Evolutionary conservation across 192 early-diverging fungal species (phyloP).

Genomic region (Allomyces macrogynus): DNA sequence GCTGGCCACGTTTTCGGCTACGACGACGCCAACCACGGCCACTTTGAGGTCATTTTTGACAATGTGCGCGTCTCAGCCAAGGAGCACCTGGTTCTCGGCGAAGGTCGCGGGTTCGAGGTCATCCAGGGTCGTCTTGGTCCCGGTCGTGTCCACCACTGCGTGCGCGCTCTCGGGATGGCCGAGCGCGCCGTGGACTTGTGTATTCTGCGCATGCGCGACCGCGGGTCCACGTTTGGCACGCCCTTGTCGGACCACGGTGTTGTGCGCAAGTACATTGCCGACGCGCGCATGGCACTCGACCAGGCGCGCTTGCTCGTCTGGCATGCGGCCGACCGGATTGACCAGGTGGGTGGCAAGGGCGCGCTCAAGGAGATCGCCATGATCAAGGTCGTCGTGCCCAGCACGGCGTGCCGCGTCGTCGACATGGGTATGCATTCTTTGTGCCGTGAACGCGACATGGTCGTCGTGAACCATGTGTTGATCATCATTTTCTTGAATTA

Average conservation of each 20-base stretch:
- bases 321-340: constrained; percentile 77
- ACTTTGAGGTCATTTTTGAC: constrained; percentile 81
- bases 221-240: constrained; percentile 73
- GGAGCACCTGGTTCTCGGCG: constrained; percentile 75
- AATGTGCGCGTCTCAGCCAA: constrained; percentile 63
- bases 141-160: constrained; percentile 95
- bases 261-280: constrained; percentile 56
- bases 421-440: constrained; percentile 27
- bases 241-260: constrained; percentile 64
- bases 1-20: constrained; percentile 80
- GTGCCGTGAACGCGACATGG: not conserved
- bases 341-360: constrained; percentile 63
- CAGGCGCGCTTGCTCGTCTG: constrained; percentile 81
- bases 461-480: too few relatives aligned
- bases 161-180: constrained; percentile 82
- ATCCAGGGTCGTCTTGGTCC: constrained; percentile 94
- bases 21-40: constrained; percentile 92
- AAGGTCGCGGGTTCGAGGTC: constrained; percentile 95
- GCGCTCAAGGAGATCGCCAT: constrained; percentile 90
- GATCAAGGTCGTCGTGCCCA: constrained; percentile 85
- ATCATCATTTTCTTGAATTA: not conserved
- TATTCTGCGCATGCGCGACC: constrained; percentile 58
- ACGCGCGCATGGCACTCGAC: constrained; percentile 78
- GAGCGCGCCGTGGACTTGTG: constrained; percentile 79
- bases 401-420: constrained; percentile 47